Evolutionary conservation across 2,329 filamentous ascomycete genomes (phyloP).

Genomic region (Tolypocladium paradoxum): DNA sequence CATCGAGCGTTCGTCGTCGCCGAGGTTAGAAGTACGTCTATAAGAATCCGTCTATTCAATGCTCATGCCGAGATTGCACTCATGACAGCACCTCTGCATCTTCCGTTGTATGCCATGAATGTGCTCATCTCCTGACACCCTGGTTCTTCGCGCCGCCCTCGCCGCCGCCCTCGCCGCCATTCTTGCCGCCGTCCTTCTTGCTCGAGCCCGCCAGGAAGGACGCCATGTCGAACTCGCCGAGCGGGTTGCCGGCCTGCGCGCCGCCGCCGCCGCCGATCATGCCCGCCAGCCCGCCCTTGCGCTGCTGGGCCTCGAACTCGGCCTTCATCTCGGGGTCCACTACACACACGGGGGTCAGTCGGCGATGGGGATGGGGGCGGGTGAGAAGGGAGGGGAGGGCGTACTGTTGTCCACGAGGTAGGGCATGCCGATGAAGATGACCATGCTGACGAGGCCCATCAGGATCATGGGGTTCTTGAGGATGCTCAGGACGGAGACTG

Average conservation of each 20-base stretch:
- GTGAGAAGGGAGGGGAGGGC: conserved; percentile 26
- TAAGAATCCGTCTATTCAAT: neutral
- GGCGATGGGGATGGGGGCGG: neutral
- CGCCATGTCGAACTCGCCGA: conserved; percentile 51
- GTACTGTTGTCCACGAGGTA: conserved; percentile 92
- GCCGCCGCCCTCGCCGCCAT: conserved; percentile 6
- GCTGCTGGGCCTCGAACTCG: conserved; percentile 86
- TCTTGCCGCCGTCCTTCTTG: conserved; percentile 25
- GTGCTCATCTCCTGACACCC: conserved; percentile 24
- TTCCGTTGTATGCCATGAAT: neutral
- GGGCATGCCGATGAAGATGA: conserved; percentile 82
- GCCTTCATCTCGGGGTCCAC: conserved; percentile 95
- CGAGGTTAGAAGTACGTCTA: too few relatives aligned
- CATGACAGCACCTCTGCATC: neutral
- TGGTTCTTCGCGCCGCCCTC: conserved; percentile 25
- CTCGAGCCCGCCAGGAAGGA: conserved; percentile 48
- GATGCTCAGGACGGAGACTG: conserved; percentile 70
- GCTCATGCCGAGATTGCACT: neutral
- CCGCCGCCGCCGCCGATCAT: conserved; percentile 30
- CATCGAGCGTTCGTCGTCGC: too few relatives aligned
- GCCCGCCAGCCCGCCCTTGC: conserved; percentile 56
- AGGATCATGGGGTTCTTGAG: conserved; percentile 96
- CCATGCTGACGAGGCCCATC: conserved; percentile 74
- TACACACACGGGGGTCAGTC: conserved; percentile 23
- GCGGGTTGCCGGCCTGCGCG: conserved; percentile 26